Base-by-base conservation (phyloP, 2,329 filamentous ascomycete genomes). In the Geosmithia putterillii region DNA sequence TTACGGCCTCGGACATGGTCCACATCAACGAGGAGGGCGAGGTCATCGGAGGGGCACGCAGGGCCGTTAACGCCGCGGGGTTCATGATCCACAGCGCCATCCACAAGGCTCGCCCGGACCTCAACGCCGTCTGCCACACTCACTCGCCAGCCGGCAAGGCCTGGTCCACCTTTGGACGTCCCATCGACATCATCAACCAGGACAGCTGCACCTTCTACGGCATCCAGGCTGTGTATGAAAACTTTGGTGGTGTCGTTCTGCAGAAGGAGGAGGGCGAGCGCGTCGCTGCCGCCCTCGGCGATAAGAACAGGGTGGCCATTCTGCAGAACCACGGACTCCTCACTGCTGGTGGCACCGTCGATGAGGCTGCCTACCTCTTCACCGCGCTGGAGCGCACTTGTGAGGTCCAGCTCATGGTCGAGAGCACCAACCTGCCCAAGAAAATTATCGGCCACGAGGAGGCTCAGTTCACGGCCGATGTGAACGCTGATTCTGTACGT, bases 301-400 rank as follows among this genome's bases (percentile, higher is more conserved):
- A 54, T 0, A 57, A 64, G 0, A 69, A 68, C 39, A 74, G 62
- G 50, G 73, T 66, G 0, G 62, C 76, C 45, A 75, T 83, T 23
- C 57, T 83, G 22, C 62, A 74, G 41, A 84, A 83, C 48, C 79
- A 83, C 52, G 80, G 80, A 0, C 55, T 83, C 12, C 54, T 83
- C 38, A 82, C 77, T 0, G 75, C 78, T 0, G 79, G 80, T 1
- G 56, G 55, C 1, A 83, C 79, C 0, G 79, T 83, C 1, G 80
- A 83, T 46, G 79, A 83, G 56, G 79, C 80, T 0, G 76, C 76
- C 0, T 83, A 76, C 51, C 54, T 82, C 12, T 82, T 81, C 53
- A 73, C 70, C 1, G 32, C 44, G 12, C 36, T 61, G 50, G 59
- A 62, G 40, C 48, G 56, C 44, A 54, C 52, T 2, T 62, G 60